These are phyloP conservation scores for Diversispora eburnea DNA, from an alignment of 192 early-diverging fungal genomes.

Conservation along the genomic window DNA sequence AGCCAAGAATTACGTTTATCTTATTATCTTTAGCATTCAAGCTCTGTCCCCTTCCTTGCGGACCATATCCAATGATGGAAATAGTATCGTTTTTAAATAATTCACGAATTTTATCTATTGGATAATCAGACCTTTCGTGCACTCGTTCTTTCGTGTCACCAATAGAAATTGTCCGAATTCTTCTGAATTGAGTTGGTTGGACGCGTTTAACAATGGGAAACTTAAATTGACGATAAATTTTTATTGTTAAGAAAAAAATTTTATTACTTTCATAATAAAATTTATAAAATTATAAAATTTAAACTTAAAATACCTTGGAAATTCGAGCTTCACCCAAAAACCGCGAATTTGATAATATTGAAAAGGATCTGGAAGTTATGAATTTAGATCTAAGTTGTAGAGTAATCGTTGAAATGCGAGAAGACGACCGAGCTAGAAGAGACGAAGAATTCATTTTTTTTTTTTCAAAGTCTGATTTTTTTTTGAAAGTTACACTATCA, in stretches of 20 bases:
- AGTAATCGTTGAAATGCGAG: background rate
- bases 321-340: no score
- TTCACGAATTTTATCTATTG: slow-evolving; percentile 84
- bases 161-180: slow-evolving; percentile 92
- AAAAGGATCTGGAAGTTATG: background rate
- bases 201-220: no score
- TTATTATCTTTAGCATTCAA: slow-evolving; percentile 95
- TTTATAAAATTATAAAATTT: no score
- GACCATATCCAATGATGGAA: slow-evolving; percentile 90
- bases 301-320: no score
- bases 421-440: background rate
- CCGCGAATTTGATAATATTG: background rate
- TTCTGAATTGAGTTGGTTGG: slow-evolving; percentile 54
- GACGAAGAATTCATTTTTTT: background rate
- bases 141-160: slow-evolving; percentile 88
- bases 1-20: slow-evolving; percentile 93
- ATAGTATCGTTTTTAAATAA: slow-evolving; percentile 93
- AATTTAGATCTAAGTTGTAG: background rate
- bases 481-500: background rate
- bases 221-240: no score
- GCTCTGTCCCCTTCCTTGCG: slow-evolving; percentile 91
- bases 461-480: no score
- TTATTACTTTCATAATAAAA: no score
- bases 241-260: no score
- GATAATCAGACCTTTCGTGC: slow-evolving; percentile 92